Evolutionary conservation across 164 flowering plant genomes (phyloP), one percentile per base, ranked within the genome.

Genomic region (Litsea cubeba): DNA sequence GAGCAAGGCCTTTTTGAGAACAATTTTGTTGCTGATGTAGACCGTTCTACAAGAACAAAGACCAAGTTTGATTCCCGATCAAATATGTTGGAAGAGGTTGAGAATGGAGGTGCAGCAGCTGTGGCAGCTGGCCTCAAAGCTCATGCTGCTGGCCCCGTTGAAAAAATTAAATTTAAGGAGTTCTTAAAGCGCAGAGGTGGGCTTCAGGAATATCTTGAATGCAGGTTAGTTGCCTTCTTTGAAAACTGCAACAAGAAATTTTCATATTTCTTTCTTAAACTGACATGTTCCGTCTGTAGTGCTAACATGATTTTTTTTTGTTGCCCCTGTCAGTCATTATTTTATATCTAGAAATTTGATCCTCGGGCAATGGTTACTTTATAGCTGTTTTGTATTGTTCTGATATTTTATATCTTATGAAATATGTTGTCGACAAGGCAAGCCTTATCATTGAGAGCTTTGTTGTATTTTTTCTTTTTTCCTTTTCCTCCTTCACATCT

Each of bases 81-180:
- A 75, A 77, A 73, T 77, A 70, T 72, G 64, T 79, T 62, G 74
- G 32, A 54, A 6, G 93, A 88, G 77, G 82, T 85, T 78, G 90
- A 91, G 69, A 76, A 65, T 85, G 89, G 91, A 68, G 91, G 85
- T 32, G 80, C 82, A 51, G 75, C 94, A 64, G 99, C 99, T 18
- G 91, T 96, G 24, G 84, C 95, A 24, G 94, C 85, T 69, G 99
- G 99, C 20, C 83, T 96, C 71, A 96, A 89, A 85, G 98, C 97
- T 76, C 86, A 78, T 78, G 87, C 87, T 65, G 91, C 76, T 50
- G 84, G 94, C 76, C 95, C 94, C 62, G 76, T 92, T 78, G 99
- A 96, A 82, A 92, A 86, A 82, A 88, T 93, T 68, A 93, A 76
- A 81, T 93, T 96, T 76, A 96, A 85, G 88, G 99, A 96, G 79